Evolutionary conservation across 2,329 filamentous ascomycete species (phyloP).

Genomic region (Penicillium hordei): DNA sequence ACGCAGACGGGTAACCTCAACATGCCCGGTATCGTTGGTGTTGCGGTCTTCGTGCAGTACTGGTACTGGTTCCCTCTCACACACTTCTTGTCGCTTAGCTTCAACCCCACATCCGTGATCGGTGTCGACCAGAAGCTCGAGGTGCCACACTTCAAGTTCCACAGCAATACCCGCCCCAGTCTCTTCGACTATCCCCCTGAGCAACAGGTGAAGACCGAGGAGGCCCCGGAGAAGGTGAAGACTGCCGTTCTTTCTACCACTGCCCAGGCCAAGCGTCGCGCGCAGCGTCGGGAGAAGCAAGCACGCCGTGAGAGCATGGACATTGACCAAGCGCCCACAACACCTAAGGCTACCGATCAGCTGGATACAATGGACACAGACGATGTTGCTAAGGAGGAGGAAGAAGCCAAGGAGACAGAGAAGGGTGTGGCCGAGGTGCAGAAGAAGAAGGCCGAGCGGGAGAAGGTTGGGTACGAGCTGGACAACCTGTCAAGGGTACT

Average conservation of each 20-base stretch:
- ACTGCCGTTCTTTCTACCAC: slow-evolving; percentile 96
- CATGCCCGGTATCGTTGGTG: slow-evolving; percentile 96
- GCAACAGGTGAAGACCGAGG: slow-evolving; percentile 90
- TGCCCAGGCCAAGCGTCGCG: slow-evolving; percentile 91
- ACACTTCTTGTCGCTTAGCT: slow-evolving; percentile 93
- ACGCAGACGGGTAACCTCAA: slow-evolving; percentile 98
- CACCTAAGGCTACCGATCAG: slow-evolving; percentile 63
- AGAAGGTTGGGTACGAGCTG: slow-evolving; percentile 94
- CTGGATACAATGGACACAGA: slow-evolving; percentile 83
- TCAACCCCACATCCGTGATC: slow-evolving; percentile 95
- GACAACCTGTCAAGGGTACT: slow-evolving; percentile 97
- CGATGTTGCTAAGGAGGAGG: slow-evolving; percentile 62
- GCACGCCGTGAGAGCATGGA: slow-evolving; percentile 94
- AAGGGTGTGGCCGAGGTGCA: slow-evolving; percentile 60
- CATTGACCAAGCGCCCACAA: slow-evolving; percentile 75
- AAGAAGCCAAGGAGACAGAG: slow-evolving; percentile 58
- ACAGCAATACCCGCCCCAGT: slow-evolving; percentile 90
- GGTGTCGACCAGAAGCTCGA: slow-evolving; percentile 91
- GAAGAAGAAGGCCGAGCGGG: slow-evolving; percentile 92
- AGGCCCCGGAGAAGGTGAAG: slow-evolving; percentile 89
- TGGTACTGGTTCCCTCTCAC: slow-evolving; percentile 99
- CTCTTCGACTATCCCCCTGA: slow-evolving; percentile 98
- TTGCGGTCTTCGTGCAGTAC: slow-evolving; percentile 98
- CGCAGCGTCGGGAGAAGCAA: slow-evolving; percentile 89
- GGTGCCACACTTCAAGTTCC: slow-evolving; percentile 90